Conservation (phyloP, 495 filamentous ascomycete genomes). For the Aspergillus hancockii region DNA sequence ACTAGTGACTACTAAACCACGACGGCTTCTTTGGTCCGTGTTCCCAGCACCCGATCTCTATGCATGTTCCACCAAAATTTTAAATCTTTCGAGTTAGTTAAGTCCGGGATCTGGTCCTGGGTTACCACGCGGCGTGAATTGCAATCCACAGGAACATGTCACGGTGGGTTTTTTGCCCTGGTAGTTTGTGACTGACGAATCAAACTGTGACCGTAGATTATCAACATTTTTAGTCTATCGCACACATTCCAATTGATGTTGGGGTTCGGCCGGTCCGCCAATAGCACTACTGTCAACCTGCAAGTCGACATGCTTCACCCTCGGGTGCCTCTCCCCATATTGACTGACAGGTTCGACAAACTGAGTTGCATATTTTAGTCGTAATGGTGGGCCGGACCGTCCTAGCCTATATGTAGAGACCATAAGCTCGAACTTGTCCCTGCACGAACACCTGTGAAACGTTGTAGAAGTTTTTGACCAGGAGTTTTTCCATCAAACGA, state of each 20-base stretch:
- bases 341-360: constrained; percentile 36
- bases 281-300: constrained; percentile 12
- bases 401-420: background rate
- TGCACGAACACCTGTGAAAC: background rate
- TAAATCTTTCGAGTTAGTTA: background rate
- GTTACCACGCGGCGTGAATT: constrained; percentile 7
- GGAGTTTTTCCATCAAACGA: background rate
- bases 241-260: constrained; percentile 10
- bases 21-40: constrained; percentile 4
- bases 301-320: constrained; percentile 21
- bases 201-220: constrained; percentile 1
- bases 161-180: constrained; percentile 1
- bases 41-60: constrained; percentile 9
- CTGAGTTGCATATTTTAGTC: constrained; percentile 1
- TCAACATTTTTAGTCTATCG: background rate
- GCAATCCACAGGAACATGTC: constrained; percentile 2
- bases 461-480: background rate
- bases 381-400: constrained; percentile 7
- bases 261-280: constrained; percentile 15
- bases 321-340: constrained; percentile 10
- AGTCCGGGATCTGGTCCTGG: background rate
- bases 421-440: background rate
- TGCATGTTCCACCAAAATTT: constrained; percentile 7
- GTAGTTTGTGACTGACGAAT: constrained; percentile 5
- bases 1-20: constrained; percentile 12